Evolutionary conservation across 129 eudicot species (phyloP).

Genomic region (Flaveria brownii): DNA sequence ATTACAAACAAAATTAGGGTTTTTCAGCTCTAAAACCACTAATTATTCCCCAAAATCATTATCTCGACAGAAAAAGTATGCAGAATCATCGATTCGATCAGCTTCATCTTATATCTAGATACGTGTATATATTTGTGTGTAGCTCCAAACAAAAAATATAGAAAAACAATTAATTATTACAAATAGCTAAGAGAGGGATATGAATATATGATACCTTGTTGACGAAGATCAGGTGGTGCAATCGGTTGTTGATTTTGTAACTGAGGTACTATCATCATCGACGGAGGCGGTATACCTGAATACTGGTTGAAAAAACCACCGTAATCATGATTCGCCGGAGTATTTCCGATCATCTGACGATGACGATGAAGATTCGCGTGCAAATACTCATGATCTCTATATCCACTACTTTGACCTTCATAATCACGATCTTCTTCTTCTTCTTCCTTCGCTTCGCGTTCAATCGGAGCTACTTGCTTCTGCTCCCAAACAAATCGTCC

Average conservation of each 20-base stretch:
- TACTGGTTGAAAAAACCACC: constrained; percentile 17
- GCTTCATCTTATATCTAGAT: neutral
- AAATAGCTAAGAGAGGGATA: neutral
- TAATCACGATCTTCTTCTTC: constrained; percentile 21
- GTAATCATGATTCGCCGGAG: constrained; percentile 21
- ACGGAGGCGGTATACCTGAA: constrained; percentile 27
- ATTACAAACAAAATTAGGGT: constrained; percentile 23
- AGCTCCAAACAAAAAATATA: neutral
- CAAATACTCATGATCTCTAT: constrained; percentile 18
- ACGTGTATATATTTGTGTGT: neutral
- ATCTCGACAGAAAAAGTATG: neutral
- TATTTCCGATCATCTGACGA: constrained; percentile 32
- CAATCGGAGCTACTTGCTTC: neutral
- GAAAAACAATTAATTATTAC: neutral
- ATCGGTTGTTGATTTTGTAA: constrained; percentile 33
- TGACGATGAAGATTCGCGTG: constrained; percentile 8
- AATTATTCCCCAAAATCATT: neutral
- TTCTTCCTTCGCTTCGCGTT: constrained; percentile 1
- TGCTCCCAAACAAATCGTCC: constrained; percentile 21
- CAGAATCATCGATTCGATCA: neutral
- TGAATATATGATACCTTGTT: constrained; percentile 24
- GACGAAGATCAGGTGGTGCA: constrained; percentile 29
- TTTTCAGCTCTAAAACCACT: neutral
- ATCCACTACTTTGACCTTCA: constrained; percentile 21
- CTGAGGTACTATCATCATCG: constrained; percentile 29